Conservation (phyloP, 2,329 filamentous ascomycete genomes). For the Stagonosporopsis chrysanthemi region DNA sequence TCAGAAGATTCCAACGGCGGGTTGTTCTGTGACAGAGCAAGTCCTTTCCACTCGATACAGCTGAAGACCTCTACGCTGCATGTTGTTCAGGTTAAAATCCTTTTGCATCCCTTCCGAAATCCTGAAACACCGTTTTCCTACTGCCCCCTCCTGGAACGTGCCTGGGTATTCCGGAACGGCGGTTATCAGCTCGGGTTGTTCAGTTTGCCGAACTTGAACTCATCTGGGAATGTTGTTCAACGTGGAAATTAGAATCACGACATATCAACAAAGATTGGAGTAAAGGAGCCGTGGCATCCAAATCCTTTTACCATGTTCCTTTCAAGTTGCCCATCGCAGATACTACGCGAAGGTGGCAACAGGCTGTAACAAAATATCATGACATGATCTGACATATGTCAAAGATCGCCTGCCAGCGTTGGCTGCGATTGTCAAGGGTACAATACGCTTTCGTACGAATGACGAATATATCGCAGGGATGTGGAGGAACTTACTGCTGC, state of each 20-base stretch:
- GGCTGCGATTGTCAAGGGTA: neutral
- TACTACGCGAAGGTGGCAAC: neutral
- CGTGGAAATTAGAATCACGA: neutral
- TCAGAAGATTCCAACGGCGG: neutral
- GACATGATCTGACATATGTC: neutral
- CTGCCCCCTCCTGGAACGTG: neutral
- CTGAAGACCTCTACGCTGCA: neutral
- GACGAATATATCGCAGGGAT: neutral
- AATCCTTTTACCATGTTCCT: neutral
- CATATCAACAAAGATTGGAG: neutral
- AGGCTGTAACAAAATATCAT: neutral
- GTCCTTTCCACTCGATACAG: neutral
- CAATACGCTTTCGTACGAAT: neutral
- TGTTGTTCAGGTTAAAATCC: too few relatives aligned
- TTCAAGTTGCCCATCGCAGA: neutral
- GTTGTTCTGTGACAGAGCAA: neutral
- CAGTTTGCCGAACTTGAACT: neutral
- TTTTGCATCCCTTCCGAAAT: too few relatives aligned
- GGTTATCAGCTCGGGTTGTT: neutral
- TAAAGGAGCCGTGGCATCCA: too few relatives aligned
- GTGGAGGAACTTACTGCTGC: neutral
- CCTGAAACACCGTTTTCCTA: too few relatives aligned
- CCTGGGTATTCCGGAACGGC: neutral
- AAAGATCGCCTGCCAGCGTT: neutral
- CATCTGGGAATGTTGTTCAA: neutral